Conservation (phyloP, 1,284 basidiomycete genomes). For the Wolfiporia cocos region DNA sequence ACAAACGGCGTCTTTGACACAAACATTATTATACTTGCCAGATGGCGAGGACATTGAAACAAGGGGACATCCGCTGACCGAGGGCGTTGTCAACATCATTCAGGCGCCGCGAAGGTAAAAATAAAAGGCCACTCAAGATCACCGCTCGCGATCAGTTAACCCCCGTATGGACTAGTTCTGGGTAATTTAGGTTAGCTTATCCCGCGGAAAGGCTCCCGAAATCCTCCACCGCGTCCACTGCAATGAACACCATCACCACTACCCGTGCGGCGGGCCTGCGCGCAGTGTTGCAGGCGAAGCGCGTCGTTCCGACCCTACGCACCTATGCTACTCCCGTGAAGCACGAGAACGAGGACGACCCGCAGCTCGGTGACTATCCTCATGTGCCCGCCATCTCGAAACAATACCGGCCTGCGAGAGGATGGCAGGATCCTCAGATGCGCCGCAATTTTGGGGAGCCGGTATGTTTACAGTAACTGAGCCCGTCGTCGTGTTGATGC, state of each 20-base stretch:
- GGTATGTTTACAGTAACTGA: slow-evolving; percentile 36
- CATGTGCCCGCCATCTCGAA: slow-evolving; percentile 67
- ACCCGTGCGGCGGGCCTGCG: slow-evolving; percentile 16
- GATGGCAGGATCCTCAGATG: slow-evolving; percentile 82
- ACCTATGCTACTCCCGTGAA: slow-evolving; percentile 21
- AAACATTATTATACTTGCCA: too few species aligned
- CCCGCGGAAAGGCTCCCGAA: too few species aligned
- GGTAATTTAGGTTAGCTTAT: too few species aligned
- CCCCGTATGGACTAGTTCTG: too few species aligned
- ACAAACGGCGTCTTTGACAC: too few species aligned
- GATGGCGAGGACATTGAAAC: too few species aligned
- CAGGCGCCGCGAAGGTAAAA: too few species aligned
- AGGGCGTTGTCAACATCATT: too few species aligned
- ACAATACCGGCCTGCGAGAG: slow-evolving; percentile 61
- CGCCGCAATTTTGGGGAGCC: slow-evolving; percentile 83
- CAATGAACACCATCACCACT: slow-evolving; percentile 19
- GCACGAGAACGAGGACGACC: slow-evolving; percentile 42
- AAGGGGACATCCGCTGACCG: too few species aligned
- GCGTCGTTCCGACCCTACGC: slow-evolving; percentile 13
- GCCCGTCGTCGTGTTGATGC: slow-evolving; percentile 10
- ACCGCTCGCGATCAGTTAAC: too few species aligned
- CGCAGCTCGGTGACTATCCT: slow-evolving; percentile 72
- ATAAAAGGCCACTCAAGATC: too few species aligned
- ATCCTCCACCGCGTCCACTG: too few species aligned
- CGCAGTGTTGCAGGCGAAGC: slow-evolving; percentile 16